Evolutionary conservation across 2,329 filamentous ascomycete genomes (phyloP).

Genomic region (Colletotrichum sp.): DNA sequence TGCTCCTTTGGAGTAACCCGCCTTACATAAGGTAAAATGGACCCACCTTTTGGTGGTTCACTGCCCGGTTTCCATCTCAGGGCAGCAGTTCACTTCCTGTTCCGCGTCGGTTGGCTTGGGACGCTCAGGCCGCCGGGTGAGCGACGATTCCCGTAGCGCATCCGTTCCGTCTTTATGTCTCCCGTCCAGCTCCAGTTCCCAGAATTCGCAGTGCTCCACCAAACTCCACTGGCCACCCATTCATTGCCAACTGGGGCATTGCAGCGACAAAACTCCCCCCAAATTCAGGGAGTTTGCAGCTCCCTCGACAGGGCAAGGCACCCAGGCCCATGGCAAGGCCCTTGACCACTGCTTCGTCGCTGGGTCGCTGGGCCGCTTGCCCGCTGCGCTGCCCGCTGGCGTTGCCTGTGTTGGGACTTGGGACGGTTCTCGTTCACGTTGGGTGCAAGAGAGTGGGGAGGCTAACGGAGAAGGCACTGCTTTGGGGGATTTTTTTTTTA

Average conservation of each 20-base stretch:
- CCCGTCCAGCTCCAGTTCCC: neutral
- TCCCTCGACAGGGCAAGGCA: neutral
- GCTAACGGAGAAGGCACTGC: neutral
- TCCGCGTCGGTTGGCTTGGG: neutral
- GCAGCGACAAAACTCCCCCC: neutral
- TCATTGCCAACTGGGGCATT: neutral
- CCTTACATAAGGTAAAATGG: neutral
- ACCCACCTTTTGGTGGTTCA: too few species aligned
- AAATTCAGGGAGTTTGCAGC: neutral
- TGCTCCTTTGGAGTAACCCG: neutral
- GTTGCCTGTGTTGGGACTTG: neutral
- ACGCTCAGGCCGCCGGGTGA: constrained; percentile 19
- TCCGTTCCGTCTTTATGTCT: neutral
- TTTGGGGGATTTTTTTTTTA: neutral
- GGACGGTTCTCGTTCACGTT: neutral
- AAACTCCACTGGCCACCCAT: neutral
- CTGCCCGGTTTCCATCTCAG: neutral
- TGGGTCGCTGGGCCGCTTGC: neutral
- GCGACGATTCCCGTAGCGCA: constrained; percentile 15
- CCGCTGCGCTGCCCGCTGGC: neutral
- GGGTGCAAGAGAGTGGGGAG: neutral
- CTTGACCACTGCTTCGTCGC: neutral
- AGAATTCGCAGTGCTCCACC: neutral
- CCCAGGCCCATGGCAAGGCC: constrained; percentile 6
- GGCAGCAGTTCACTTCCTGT: neutral